Conservation (phyloP, 2,329 filamentous ascomycete species). For the Thermothelomyces thermophilus region DNA sequence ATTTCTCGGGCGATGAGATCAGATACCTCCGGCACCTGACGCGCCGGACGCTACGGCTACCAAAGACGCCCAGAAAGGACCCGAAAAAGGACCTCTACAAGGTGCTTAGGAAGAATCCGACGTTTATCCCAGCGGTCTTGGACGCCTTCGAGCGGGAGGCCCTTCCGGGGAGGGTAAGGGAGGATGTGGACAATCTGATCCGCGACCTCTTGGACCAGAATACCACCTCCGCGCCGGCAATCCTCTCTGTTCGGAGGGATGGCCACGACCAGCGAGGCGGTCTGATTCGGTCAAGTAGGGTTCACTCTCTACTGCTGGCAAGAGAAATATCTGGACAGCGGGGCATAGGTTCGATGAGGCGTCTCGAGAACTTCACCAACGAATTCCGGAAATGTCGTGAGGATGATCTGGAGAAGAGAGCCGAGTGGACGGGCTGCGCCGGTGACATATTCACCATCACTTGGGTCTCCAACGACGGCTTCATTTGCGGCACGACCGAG, state of each 20-base stretch:
- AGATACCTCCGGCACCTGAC: slow-evolving; percentile 3
- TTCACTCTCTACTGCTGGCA: slow-evolving; percentile 40
- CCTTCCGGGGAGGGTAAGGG: slow-evolving; percentile 23
- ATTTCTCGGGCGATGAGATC: slow-evolving; percentile 38
- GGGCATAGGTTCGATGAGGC: slow-evolving; percentile 36
- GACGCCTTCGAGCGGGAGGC: slow-evolving; percentile 7
- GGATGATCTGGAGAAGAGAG: slow-evolving; percentile 43
- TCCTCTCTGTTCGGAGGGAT: slow-evolving; percentile 30
- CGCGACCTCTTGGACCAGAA: slow-evolving; percentile 29
- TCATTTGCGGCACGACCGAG: slow-evolving; percentile 56
- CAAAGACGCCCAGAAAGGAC: slow-evolving; percentile 17
- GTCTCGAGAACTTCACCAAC: slow-evolving; percentile 39
- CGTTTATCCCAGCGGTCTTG: slow-evolving; percentile 2
- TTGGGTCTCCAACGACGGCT: slow-evolving; percentile 49
- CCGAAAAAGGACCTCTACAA: slow-evolving; percentile 16
- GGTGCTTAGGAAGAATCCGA: slow-evolving; percentile 12
- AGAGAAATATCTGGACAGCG: slow-evolving; percentile 44
- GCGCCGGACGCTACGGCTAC: slow-evolving; percentile 6
- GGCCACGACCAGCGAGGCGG: slow-evolving; percentile 27
- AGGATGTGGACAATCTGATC: slow-evolving; percentile 35
- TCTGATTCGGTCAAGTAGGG: slow-evolving; percentile 26
- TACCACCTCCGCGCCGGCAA: slow-evolving; percentile 17
- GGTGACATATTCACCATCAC: slow-evolving; percentile 54
- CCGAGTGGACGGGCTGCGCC: slow-evolving; percentile 55
- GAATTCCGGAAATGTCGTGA: slow-evolving; percentile 42